A percentile compares a stretch with the other conserved stretches of the same genome.
These are phyloP conservation scores for Apiospora pterosperma DNA, from an alignment of 2,329 filamentous ascomycete species.

Conservation along the genomic window DNA sequence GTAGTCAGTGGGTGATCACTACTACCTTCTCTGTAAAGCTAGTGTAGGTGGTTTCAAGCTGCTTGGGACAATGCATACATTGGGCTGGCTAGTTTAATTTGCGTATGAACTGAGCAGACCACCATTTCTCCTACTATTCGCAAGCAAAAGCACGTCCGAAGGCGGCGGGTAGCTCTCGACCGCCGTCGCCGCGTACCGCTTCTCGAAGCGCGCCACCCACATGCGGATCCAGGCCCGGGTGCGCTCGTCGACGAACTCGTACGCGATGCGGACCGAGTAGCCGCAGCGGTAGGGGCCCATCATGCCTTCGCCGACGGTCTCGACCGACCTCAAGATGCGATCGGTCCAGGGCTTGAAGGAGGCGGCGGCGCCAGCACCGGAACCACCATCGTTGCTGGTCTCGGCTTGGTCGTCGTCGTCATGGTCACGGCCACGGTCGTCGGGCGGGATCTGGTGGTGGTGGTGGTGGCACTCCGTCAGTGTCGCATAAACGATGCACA, in stretches of 20 bases:
- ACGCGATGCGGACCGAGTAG: constrained; percentile 34
- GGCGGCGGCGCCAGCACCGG: constrained; percentile 12
- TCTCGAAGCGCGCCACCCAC: constrained; percentile 27
- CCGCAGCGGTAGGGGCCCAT: constrained; percentile 37
- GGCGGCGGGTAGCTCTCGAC: constrained; percentile 2
- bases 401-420: neutral
- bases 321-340: constrained; percentile 34
- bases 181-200: constrained; percentile 30
- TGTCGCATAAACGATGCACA: constrained; percentile 37
- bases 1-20: too few relatives aligned
- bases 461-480: constrained; percentile 29
- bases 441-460: too few relatives aligned
- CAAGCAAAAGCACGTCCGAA: neutral
- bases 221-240: constrained; percentile 31
- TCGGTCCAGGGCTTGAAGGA: constrained; percentile 25
- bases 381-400: neutral
- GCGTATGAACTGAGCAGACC: neutral
- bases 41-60: too few relatives aligned
- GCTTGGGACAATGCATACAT: too few relatives aligned
- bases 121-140: neutral
- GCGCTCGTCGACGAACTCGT: constrained; percentile 33
- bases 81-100: too few relatives aligned
- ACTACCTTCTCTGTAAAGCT: too few relatives aligned
- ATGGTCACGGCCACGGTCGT: neutral
- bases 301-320: constrained; percentile 31